phyloP scores from a whole-genome alignment of 768 basidiomycete species.

The Russula sp. region DNA sequence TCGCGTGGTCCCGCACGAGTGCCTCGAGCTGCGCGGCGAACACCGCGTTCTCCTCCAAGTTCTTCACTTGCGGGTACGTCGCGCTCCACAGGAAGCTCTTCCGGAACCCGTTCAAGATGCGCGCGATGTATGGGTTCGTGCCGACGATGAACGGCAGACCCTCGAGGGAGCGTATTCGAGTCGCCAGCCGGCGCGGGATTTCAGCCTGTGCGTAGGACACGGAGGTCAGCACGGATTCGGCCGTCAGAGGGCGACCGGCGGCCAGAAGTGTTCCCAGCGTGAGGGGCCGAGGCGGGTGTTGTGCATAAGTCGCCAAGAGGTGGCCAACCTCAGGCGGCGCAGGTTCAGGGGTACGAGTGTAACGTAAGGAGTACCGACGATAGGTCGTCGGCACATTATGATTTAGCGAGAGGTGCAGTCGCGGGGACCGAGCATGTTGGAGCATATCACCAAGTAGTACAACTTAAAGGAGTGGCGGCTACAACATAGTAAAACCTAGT shows the following conservation, averaged over 20 bases:
- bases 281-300: conserved; percentile 59
- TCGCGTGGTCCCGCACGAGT: conserved; percentile 70
- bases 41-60: conserved; percentile 58
- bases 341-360: conserved; percentile 41
- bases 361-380: neutral
- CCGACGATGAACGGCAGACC: conserved; percentile 82
- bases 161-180: conserved; percentile 68
- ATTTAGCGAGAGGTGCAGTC: neutral
- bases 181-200: conserved; percentile 70
- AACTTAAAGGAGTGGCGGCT: neutral
- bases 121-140: conserved; percentile 80
- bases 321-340: conserved; percentile 48
- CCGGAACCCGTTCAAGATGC: conserved; percentile 59
- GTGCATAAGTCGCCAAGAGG: conserved; percentile 57
- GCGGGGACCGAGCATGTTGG: neutral
- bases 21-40: conserved; percentile 65
- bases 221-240: conserved; percentile 67
- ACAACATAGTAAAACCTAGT: neutral
- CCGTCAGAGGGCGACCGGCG: conserved; percentile 66
- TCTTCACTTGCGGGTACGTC: conserved; percentile 57
- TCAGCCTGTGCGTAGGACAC: conserved; percentile 68
- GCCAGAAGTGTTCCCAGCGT: conserved; percentile 70
- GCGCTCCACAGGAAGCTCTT: conserved; percentile 67
- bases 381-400: neutral
- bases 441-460: conserved; percentile 1